phyloP scores from a whole-genome alignment of 2,329 filamentous ascomycete species.

The Ciborinia camelliae region DNA sequence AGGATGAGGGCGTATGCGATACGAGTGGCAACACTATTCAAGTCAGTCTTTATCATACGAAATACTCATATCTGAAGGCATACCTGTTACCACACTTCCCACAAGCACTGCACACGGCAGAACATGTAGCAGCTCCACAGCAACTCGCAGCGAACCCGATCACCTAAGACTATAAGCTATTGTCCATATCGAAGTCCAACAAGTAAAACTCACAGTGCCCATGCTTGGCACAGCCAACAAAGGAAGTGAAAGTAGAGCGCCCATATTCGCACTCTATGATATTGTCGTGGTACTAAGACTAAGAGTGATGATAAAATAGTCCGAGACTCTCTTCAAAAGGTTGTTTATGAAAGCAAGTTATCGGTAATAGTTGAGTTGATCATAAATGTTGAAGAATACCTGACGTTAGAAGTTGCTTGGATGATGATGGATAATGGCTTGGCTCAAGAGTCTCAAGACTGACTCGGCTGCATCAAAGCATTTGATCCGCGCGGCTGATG shows the following conservation, averaged over 20 bases:
- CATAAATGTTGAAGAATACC: conserved; percentile 2
- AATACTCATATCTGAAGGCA: conserved; percentile 22
- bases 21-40: conserved; percentile 80
- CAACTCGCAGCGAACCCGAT: conserved; percentile 81
- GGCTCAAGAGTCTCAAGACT: neutral
- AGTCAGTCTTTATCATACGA: conserved; percentile 10
- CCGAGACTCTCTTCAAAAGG: neutral
- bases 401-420: neutral
- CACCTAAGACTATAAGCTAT: conserved; percentile 49
- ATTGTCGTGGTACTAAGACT: neutral
- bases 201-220: conserved; percentile 68
- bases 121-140: conserved; percentile 94
- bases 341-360: conserved; percentile 1
- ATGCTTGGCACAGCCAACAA: conserved; percentile 83
- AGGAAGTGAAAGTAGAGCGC: conserved; percentile 84
- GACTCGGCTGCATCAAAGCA: conserved; percentile 9
- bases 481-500: conserved; percentile 23
- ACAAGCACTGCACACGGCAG: conserved; percentile 90
- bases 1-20: conserved; percentile 95
- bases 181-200: conserved; percentile 8
- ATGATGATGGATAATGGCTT: neutral
- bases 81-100: conserved; percentile 96
- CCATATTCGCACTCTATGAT: conserved; percentile 57
- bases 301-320: neutral
- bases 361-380: neutral